Conservation (phyloP, 305 asterid genomes). For the Plantago lanceolata region DNA sequence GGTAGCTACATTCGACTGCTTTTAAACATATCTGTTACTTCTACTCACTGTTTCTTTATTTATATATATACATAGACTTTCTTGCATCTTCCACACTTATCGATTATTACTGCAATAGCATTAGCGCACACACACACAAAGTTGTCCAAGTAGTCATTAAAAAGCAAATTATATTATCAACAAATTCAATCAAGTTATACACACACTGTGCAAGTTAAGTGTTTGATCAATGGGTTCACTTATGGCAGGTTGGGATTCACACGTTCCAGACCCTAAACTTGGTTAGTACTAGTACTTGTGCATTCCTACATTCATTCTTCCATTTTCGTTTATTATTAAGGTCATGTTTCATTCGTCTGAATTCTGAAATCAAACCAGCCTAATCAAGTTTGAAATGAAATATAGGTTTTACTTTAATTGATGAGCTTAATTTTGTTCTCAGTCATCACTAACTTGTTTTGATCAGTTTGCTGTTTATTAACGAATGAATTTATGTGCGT, state of each 20-base stretch:
- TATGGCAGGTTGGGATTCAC: slow-evolving; percentile 88
- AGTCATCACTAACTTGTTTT: too few species aligned
- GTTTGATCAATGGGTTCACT: slow-evolving; percentile 68
- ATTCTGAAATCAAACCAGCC: too few species aligned
- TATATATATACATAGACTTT: neutral
- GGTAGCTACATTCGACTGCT: slow-evolving; percentile 3
- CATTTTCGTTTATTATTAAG: neutral
- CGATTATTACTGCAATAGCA: too few species aligned
- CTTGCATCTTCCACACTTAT: too few species aligned
- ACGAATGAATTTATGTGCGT: neutral
- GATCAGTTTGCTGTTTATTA: too few species aligned
- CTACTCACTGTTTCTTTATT: neutral
- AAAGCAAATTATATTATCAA: neutral
- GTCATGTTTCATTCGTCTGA: too few species aligned
- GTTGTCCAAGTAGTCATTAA: neutral
- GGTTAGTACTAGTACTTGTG: slow-evolving; percentile 33
- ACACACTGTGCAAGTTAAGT: neutral
- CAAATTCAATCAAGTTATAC: too few species aligned
- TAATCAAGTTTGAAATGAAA: too few species aligned
- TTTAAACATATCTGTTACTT: neutral
- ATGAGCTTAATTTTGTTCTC: too few species aligned
- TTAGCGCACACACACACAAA: neutral
- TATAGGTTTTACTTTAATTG: too few species aligned
- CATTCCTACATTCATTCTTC: neutral
- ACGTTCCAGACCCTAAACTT: slow-evolving; percentile 36